Conservation (phyloP, 106 monocot genomes). For the Dendrobium catenatum region DNA sequence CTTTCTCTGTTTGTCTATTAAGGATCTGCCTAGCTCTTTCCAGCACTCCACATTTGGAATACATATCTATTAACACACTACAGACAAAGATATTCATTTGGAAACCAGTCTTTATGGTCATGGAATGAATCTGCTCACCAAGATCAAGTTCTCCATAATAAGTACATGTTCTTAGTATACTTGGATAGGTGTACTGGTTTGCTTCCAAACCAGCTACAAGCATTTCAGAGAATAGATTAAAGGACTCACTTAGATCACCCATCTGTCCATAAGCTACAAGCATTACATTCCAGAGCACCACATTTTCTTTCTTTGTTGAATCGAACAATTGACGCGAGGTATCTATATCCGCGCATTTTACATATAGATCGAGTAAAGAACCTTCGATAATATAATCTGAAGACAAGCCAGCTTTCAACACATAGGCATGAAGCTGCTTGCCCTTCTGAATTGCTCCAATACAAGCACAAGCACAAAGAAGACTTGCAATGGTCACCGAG, state of each 20-base stretch:
- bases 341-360: conserved; percentile 61
- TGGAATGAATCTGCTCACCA: conserved; percentile 67
- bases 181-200: conserved; percentile 81
- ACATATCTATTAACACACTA: conserved; percentile 82
- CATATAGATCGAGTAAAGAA: conserved; percentile 79
- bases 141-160: conserved; percentile 33
- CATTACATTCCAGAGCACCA: conserved; percentile 89
- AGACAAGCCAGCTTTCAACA: conserved; percentile 58
- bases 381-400: conserved; percentile 79
- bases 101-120: conserved; percentile 55
- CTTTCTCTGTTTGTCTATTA: conserved; percentile 36
- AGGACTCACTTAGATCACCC: conserved; percentile 46
- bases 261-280: conserved; percentile 74
- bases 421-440: conserved; percentile 54
- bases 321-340: conserved; percentile 44
- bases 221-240: conserved; percentile 58
- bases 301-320: conserved; percentile 37
- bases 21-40: conserved; percentile 47
- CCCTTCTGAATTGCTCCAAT: conserved; percentile 51
- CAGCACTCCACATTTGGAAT: conserved; percentile 68
- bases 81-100: conserved; percentile 54
- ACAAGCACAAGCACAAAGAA: conserved; percentile 54
- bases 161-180: conserved; percentile 76
- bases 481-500: conserved; percentile 58
- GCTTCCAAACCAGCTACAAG: conserved; percentile 37